These are phyloP conservation scores for Eimeria maxima DNA, from an alignment of 169 alveolate species.

Conservation along the genomic window DNA sequence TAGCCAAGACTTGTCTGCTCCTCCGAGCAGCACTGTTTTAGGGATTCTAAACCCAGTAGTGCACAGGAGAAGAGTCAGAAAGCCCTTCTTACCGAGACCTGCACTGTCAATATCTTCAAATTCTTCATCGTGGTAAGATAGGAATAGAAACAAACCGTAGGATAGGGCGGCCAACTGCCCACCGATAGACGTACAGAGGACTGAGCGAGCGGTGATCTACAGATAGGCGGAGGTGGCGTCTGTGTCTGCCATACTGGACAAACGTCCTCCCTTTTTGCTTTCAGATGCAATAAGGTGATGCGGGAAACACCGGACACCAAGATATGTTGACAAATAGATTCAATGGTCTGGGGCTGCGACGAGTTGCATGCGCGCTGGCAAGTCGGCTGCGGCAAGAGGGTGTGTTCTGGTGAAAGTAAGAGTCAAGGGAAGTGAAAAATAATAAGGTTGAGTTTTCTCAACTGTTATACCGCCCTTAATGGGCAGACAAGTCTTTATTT, in stretches of 20 bases:
- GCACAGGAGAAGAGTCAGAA: too few relatives aligned
- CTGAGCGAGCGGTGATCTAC: too few relatives aligned
- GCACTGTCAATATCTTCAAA: too few relatives aligned
- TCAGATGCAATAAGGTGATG: neutral
- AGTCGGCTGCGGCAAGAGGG: slow-evolving; percentile 48
- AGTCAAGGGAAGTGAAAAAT: neutral
- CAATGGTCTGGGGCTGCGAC: slow-evolving; percentile 50
- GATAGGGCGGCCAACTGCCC: too few relatives aligned
- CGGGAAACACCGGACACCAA: neutral
- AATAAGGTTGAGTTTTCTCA: neutral
- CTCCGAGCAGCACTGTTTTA: too few relatives aligned
- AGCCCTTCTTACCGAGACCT: too few relatives aligned
- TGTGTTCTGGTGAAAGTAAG: neutral
- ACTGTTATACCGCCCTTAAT: neutral
- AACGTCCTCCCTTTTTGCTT: neutral
- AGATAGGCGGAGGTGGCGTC: neutral
- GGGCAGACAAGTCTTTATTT: neutral
- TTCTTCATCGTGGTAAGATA: too few relatives aligned
- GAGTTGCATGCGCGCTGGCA: slow-evolving; percentile 3
- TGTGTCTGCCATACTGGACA: neutral
- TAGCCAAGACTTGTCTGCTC: too few relatives aligned
- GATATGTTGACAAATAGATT: neutral
- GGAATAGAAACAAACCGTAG: too few relatives aligned
- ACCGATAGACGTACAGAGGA: too few relatives aligned
- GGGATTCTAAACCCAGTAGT: too few relatives aligned